These are phyloP conservation scores for Paecilomyces variotii DNA, from an alignment of 2,329 filamentous ascomycete genomes.

Conservation along the genomic window DNA sequence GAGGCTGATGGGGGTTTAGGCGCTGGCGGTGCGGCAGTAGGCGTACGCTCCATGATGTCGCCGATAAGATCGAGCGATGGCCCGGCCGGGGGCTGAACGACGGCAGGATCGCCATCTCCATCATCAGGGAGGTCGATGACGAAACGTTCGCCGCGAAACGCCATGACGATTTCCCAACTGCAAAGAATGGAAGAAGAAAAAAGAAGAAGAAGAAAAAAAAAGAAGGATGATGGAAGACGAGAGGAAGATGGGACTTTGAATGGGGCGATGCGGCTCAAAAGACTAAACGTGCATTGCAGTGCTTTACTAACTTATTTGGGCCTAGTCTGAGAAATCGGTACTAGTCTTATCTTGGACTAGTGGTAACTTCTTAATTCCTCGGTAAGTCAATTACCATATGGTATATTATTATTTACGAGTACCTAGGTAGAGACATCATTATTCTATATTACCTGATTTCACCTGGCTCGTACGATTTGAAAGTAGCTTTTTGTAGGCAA, in stretches of 20 bases:
- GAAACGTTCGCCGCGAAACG: constrained; percentile 53
- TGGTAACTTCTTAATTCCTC: not conserved
- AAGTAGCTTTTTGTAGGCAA: too few species aligned
- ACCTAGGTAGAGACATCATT: too few species aligned
- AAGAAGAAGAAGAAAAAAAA: not conserved
- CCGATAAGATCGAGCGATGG: constrained; percentile 45
- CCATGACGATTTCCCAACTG: constrained; percentile 27
- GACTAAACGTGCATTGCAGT: constrained; percentile 21
- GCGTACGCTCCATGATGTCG: constrained; percentile 71
- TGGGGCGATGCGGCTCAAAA: constrained; percentile 32
- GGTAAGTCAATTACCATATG: not conserved
- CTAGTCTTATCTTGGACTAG: not conserved
- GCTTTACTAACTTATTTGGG: constrained; percentile 7
- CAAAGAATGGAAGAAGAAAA: not conserved
- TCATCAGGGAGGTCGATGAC: constrained; percentile 52
- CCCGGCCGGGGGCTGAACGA: constrained; percentile 11
- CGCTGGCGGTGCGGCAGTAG: constrained; percentile 36
- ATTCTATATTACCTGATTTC: too few species aligned
- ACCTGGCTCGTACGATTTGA: too few species aligned
- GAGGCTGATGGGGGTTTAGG: constrained; percentile 56
- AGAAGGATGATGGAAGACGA: not conserved
- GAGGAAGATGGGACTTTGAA: constrained; percentile 18
- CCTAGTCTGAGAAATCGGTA: constrained; percentile 10
- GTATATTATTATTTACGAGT: not conserved
- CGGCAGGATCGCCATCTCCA: constrained; percentile 22